These are phyloP conservation scores for Rhododendron griersonianum DNA, from an alignment of 148 eudicot genomes.

Conservation along the genomic window DNA sequence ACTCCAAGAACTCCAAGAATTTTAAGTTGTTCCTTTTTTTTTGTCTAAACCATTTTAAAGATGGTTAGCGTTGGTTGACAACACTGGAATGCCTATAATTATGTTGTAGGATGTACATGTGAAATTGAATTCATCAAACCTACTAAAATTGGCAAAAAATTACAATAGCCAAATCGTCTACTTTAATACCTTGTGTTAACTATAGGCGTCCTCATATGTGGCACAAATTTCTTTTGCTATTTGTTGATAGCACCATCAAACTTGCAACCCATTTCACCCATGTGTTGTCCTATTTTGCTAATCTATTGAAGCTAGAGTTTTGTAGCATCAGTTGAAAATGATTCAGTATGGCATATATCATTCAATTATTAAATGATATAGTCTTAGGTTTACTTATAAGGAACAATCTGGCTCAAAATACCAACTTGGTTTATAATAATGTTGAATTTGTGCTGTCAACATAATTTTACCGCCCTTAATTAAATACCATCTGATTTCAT, in stretches of 20 bases:
- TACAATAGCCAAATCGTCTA: background rate
- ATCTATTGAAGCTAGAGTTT: background rate
- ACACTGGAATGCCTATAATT: no score
- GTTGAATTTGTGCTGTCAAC: background rate
- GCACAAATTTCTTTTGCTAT: background rate
- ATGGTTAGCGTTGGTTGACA: no score
- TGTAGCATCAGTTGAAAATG: background rate
- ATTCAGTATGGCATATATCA: background rate
- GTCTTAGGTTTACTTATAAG: background rate
- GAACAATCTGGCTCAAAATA: background rate
- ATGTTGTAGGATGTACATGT: no score
- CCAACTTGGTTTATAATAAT: background rate
- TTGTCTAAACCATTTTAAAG: no score
- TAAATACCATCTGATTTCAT: background rate
- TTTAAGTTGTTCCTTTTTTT: no score
- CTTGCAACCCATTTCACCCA: background rate
- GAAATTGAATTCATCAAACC: background rate
- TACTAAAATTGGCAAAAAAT: background rate
- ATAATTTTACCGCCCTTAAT: no score
- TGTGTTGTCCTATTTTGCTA: background rate
- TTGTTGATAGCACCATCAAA: background rate
- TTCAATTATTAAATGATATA: no score
- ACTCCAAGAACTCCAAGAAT: background rate
- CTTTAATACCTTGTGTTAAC: background rate
- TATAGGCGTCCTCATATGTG: background rate